These are phyloP conservation scores for Oenanthe javanica DNA, from an alignment of 140 eudicot species.

Conservation along the genomic window DNA sequence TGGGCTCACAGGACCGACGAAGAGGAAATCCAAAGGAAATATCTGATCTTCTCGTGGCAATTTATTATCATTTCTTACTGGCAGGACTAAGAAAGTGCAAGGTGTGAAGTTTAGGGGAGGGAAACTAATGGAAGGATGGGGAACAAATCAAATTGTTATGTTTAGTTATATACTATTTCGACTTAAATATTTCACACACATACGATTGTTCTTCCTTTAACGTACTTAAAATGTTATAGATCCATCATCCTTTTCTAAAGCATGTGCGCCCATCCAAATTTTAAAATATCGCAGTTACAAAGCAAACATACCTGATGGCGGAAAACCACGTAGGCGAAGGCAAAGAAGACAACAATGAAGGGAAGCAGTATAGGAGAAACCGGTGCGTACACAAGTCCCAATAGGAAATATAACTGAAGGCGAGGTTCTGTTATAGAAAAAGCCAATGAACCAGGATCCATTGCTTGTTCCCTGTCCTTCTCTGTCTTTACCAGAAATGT, in stretches of 20 bases:
- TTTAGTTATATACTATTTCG: neutral
- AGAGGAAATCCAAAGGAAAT: neutral
- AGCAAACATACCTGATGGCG: constrained; percentile 83
- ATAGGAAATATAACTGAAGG: constrained; percentile 72
- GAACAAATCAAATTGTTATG: neutral
- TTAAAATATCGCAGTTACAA: constrained; percentile 7
- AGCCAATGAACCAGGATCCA: constrained; percentile 76
- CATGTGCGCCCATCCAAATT: neutral
- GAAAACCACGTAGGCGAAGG: constrained; percentile 70
- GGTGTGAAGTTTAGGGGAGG: neutral
- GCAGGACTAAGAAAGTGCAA: neutral
- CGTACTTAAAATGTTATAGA: neutral
- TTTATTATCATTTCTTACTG: neutral
- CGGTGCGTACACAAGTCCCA: constrained; percentile 71
- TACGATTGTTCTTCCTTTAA: neutral
- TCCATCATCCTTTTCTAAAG: neutral
- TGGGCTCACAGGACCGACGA: neutral
- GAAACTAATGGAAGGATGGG: neutral
- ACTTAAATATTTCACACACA: neutral
- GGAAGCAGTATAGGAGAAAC: constrained; percentile 87
- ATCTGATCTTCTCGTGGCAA: neutral
- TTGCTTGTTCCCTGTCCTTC: constrained; percentile 80
- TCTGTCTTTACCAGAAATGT: constrained; percentile 84
- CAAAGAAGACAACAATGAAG: constrained; percentile 84
- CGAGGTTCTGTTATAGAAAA: constrained; percentile 79